Percentiles rank a stretch among this genome's conserved stretches.
Evolutionary conservation across 192 early-diverging fungal species (phyloP).

Genomic region (Backusella psychrophila): DNA sequence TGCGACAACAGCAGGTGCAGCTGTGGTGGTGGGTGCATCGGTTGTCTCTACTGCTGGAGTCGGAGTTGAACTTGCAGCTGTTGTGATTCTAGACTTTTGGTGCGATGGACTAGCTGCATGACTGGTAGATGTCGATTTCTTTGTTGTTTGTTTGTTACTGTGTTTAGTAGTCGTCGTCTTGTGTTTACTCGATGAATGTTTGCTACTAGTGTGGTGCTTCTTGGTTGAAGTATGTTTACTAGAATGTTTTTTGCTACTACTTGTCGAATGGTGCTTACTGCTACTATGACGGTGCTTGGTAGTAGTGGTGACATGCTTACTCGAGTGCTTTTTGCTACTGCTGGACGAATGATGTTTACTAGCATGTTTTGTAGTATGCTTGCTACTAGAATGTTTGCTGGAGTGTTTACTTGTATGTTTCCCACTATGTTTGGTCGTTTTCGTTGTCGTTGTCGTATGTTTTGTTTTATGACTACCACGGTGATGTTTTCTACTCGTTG

Average conservation of each 20-base stretch:
- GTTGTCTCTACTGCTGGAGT: neutral
- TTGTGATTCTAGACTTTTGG: slow-evolving; percentile 14
- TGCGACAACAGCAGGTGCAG: no score
- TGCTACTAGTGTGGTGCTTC: neutral
- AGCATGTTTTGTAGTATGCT: neutral
- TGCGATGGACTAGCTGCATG: neutral
- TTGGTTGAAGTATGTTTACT: neutral
- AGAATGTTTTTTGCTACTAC: neutral
- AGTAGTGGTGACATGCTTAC: neutral
- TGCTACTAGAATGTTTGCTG: neutral
- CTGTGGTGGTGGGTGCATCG: neutral
- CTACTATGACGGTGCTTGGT: neutral
- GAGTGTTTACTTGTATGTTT: neutral
- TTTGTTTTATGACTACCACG: neutral
- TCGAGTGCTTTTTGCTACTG: neutral
- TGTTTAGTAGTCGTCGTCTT: neutral
- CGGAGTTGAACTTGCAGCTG: neutral
- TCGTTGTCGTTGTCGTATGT: neutral
- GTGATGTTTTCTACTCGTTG: neutral
- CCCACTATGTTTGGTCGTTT: neutral
- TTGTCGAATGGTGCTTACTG: neutral
- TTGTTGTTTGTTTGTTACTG: neutral
- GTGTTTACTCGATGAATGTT: neutral
- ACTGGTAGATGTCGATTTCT: slow-evolving; percentile 3
- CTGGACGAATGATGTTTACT: neutral